Percentiles rank a stretch among this genome's conserved stretches.
These are phyloP conservation scores for Thamnidium elegans DNA, from an alignment of 192 early-diverging fungal genomes.

Conservation along the genomic window DNA sequence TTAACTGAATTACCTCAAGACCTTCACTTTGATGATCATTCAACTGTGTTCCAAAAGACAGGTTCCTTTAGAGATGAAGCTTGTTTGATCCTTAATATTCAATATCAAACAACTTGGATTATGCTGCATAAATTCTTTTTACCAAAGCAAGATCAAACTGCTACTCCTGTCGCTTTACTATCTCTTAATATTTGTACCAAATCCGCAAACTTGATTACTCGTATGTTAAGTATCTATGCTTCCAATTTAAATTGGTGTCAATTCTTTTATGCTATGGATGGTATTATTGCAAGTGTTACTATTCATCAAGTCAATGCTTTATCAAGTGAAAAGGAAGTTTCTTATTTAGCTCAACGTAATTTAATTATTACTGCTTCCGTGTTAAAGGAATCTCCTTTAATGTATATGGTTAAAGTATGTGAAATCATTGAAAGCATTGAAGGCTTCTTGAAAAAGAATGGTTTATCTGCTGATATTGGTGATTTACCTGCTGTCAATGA, in stretches of 20 bases:
- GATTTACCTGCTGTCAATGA: conserved; percentile 33
- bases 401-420: conserved; percentile 39
- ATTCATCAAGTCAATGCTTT: conserved; percentile 43
- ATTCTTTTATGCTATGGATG: conserved; percentile 41
- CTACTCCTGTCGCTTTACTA: conserved; percentile 38
- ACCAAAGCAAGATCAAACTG: conserved; percentile 41
- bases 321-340: conserved; percentile 38
- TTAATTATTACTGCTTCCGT: conserved; percentile 37
- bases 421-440: conserved; percentile 42
- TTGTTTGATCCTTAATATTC: conserved; percentile 37
- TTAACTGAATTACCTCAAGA: conserved; percentile 30
- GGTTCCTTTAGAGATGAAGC: conserved; percentile 37
- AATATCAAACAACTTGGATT: conserved; percentile 43
- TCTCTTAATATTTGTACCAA: conserved; percentile 45
- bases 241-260: conserved; percentile 38
- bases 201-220: conserved; percentile 38
- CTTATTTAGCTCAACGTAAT: conserved; percentile 35
- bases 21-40: conserved; percentile 36
- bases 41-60: conserved; percentile 12
- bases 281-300: conserved; percentile 37
- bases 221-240: conserved; percentile 37
- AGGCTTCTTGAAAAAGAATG: conserved; percentile 34
- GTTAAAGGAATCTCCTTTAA: conserved; percentile 29
- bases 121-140: conserved; percentile 46
- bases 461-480: conserved; percentile 23